These are phyloP conservation scores for Papilionanthe hybrid DNA, from an alignment of 116 monocot species.

Conservation along the genomic window DNA sequence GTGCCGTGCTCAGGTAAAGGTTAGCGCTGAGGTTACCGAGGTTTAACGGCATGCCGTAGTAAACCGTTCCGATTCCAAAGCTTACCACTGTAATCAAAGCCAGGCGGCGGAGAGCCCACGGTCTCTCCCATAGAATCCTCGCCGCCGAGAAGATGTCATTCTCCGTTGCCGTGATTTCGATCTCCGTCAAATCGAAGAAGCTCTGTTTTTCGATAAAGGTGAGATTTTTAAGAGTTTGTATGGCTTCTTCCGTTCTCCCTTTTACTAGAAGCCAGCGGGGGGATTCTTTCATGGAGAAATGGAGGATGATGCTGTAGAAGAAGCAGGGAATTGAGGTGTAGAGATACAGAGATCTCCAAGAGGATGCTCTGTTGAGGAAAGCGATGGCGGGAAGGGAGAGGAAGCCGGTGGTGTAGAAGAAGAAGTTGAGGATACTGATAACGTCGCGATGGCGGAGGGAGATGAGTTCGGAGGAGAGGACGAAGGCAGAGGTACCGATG, in stretches of 20 bases:
- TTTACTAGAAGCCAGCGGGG: slow-evolving; percentile 59
- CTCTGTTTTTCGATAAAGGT: neutral
- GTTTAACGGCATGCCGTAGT: slow-evolving; percentile 83
- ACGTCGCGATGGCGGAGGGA: slow-evolving; percentile 66
- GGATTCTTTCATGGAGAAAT: slow-evolving; percentile 59
- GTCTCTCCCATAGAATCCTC: slow-evolving; percentile 33
- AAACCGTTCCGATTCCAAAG: slow-evolving; percentile 67
- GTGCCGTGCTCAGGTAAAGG: slow-evolving; percentile 65
- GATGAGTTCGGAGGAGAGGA: slow-evolving; percentile 59
- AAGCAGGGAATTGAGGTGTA: neutral
- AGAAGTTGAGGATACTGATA: slow-evolving; percentile 71
- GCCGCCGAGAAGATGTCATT: neutral
- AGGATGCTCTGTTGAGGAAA: slow-evolving; percentile 13
- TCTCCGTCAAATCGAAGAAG: neutral
- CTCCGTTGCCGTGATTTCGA: neutral
- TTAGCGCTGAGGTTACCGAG: slow-evolving; percentile 76
- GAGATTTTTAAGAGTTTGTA: neutral
- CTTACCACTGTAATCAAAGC: slow-evolving; percentile 41
- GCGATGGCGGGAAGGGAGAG: slow-evolving; percentile 57
- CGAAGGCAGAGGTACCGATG: slow-evolving; percentile 51
- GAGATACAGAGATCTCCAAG: neutral
- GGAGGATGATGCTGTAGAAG: slow-evolving; percentile 28
- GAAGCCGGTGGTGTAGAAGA: slow-evolving; percentile 83
- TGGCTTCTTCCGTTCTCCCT: neutral
- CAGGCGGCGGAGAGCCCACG: slow-evolving; percentile 58